phyloP scores from a whole-genome alignment of 495 filamentous ascomycete genomes.

The Daldinia vernicosa region DNA sequence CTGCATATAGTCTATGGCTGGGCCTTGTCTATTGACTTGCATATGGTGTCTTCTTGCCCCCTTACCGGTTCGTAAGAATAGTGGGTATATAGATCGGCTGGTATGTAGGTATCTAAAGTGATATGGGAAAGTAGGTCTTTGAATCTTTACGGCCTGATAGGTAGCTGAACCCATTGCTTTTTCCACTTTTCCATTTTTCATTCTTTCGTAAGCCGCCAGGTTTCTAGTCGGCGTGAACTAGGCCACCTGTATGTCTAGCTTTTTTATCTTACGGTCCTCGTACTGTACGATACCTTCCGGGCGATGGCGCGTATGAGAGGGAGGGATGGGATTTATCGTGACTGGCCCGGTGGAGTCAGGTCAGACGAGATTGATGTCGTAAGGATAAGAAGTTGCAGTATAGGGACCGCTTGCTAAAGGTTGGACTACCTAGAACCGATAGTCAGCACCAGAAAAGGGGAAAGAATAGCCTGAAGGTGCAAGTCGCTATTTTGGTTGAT shows the following conservation, averaged over 20 bases:
- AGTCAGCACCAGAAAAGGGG: background rate
- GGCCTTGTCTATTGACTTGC: background rate
- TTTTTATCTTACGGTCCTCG: background rate
- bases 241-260: background rate
- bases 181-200: background rate
- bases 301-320: background rate
- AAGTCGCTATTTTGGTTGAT: background rate
- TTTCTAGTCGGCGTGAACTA: background rate
- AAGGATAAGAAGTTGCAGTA: background rate
- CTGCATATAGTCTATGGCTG: background rate
- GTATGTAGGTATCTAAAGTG: background rate
- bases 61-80: background rate
- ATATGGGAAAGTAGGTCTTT: background rate
- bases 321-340: background rate
- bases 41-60: background rate
- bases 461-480: background rate
- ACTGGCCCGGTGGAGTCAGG: background rate
- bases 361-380: background rate
- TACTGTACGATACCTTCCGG: background rate
- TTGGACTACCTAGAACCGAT: too few species aligned
- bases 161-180: background rate
- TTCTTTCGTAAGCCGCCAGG: background rate
- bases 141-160: background rate
- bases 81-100: background rate
- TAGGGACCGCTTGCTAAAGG: background rate